Conservation (phyloP, 441 rosid genomes). For the Manihot esculenta region DNA sequence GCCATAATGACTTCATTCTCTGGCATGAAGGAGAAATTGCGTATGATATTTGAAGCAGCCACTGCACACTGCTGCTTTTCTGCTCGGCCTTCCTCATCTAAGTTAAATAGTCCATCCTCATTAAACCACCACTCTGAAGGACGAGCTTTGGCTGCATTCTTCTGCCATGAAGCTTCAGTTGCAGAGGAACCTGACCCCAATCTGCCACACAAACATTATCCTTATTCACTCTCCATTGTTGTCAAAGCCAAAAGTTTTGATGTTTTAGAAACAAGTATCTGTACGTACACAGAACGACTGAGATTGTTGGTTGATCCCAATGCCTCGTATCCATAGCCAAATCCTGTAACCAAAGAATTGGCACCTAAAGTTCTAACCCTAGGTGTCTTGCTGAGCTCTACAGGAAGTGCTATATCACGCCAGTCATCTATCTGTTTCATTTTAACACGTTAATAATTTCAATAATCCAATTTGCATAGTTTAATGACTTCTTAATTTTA, state of each 20-base stretch:
- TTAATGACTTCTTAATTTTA: not conserved
- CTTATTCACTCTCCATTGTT: constrained; percentile 19
- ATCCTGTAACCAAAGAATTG: constrained; percentile 69
- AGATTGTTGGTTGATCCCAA: constrained; percentile 44
- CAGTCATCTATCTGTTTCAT: constrained; percentile 85
- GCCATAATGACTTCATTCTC: constrained; percentile 94
- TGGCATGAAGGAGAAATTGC: constrained; percentile 97
- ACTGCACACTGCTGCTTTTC: constrained; percentile 91
- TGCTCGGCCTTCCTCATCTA: constrained; percentile 84
- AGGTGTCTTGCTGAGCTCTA: constrained; percentile 47
- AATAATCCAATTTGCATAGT: not conserved
- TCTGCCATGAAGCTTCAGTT: constrained; percentile 46
- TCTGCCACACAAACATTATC: constrained; percentile 38
- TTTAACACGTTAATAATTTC: not conserved
- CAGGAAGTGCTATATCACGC: constrained; percentile 80
- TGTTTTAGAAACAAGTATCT: not conserved
- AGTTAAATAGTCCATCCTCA: constrained; percentile 85
- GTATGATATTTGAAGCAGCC: constrained; percentile 85
- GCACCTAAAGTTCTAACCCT: constrained; percentile 70
- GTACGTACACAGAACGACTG: constrained; percentile 48
- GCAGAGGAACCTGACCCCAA: constrained; percentile 43
- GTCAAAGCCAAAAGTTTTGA: not conserved
- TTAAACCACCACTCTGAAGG: constrained; percentile 79
- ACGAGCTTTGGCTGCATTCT: constrained; percentile 47
- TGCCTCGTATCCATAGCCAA: constrained; percentile 65